Evolutionary conservation across 176 grass and related monocot species (phyloP), one percentile per base, ranked within the genome.

Genomic region (Dactylis glomerata): DNA sequence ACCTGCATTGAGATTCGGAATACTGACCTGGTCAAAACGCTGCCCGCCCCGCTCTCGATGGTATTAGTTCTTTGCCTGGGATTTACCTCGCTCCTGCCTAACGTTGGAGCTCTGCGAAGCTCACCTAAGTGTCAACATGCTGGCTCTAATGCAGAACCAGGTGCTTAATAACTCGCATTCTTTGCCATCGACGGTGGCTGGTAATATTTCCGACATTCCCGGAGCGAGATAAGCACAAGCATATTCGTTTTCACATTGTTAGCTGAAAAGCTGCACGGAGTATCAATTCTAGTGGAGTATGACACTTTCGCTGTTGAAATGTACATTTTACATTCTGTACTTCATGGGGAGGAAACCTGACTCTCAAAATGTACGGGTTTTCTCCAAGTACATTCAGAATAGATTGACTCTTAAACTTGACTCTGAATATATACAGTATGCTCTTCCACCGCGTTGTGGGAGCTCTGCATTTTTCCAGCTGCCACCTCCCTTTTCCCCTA

Each of bases 141-240:
- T 46, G 22, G 59, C 26, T 42, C 30, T 82, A 10, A 76, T 82
- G 76, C 82, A 54, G 58, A 65, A 69, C 17, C 59, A 78, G 44
- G 62, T 28, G 62, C 12, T 42, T 50, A 11, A 34, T 27, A 34
- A 12, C 24, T 55, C 52, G 7, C 34, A 34, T 16, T 32, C 32
- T 52, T 20, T 59, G 55, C 17, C 64, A 2, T 69, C 72, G 3
- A 26, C 83, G 6, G 34, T 76, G 8, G 64, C 63, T 34, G 83
- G 78, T 27, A 77, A 61, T 36, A 82, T 90, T 32, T 90, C 88
- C 22, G 83, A 86, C 42, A 3, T 89, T 12, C 57, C 87, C 36
- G 6, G 6, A 49, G 67, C 27, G 4, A 75, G 87, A 41, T 90
- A 73, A 82, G 12, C 4, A 9, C 14, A 58, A 42, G 23, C 13